phyloP scores from a whole-genome alignment of 2,329 filamentous ascomycete species.

The Fusarium napiforme region DNA sequence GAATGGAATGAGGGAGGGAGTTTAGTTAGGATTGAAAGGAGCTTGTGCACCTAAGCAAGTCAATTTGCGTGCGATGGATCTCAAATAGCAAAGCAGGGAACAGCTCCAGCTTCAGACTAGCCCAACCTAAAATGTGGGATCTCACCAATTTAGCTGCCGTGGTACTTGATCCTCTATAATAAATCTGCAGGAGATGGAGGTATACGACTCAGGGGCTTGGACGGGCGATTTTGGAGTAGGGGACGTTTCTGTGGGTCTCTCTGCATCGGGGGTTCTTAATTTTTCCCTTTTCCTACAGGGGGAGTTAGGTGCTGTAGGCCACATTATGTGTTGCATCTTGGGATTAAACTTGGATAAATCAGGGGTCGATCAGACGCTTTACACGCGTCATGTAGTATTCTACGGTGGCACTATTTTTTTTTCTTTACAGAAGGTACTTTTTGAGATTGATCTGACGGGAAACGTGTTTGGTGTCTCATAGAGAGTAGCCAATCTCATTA shows the following conservation, averaged over 20 bases:
- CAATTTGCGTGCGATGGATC: constrained; percentile 3
- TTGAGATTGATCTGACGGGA: background rate
- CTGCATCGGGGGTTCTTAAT: constrained; percentile 9
- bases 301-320: background rate
- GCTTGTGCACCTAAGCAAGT: background rate
- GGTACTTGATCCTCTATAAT: background rate
- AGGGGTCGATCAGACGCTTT: constrained; percentile 29
- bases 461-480: constrained; percentile 9
- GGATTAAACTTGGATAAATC: constrained; percentile 15
- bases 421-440: background rate
- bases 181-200: background rate
- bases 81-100: constrained; percentile 1
- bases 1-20: constrained; percentile 26
- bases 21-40: constrained; percentile 16
- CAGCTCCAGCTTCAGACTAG: constrained; percentile 23
- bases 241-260: constrained; percentile 19
- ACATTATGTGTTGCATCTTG: background rate
- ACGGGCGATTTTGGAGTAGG: constrained; percentile 27
- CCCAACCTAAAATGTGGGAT: constrained; percentile 34
- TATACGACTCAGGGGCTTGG: constrained; percentile 28
- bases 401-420: background rate
- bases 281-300: constrained; percentile 1
- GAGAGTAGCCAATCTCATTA: constrained; percentile 8
- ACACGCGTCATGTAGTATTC: constrained; percentile 21
- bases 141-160: constrained; percentile 37